These are phyloP conservation scores for Fomitopsis betulina DNA, from an alignment of 1,284 basidiomycete genomes.

Conservation along the genomic window DNA sequence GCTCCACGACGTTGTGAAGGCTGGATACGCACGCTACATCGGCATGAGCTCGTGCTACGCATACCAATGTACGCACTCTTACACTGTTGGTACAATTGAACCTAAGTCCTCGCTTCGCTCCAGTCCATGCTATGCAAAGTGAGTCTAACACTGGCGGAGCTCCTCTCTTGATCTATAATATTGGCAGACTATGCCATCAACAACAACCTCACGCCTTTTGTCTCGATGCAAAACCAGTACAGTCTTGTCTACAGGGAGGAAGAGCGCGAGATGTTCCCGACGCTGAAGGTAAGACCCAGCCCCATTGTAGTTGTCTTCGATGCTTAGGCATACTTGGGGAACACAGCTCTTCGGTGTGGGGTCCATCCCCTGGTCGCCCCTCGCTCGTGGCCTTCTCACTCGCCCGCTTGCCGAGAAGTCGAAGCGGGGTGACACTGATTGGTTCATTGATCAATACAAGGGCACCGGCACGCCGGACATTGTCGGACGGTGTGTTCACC, in stretches of 20 bases:
- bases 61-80: constrained; percentile 23
- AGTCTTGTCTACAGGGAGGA: constrained; percentile 43
- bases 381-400: constrained; percentile 33
- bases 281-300: constrained; percentile 20
- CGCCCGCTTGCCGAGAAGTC: constrained; percentile 27
- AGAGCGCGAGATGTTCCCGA: constrained; percentile 47
- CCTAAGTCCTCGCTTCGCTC: not conserved
- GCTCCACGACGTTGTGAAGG: constrained; percentile 62
- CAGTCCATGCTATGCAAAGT: constrained; percentile 49
- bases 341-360: constrained; percentile 32
- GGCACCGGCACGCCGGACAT: constrained; percentile 10
- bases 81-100: constrained; percentile 1
- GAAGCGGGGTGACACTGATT: constrained; percentile 22
- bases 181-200: constrained; percentile 27
- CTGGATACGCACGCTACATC: constrained; percentile 62
- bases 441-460: constrained; percentile 15
- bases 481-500: constrained; percentile 9
- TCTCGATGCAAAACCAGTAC: constrained; percentile 51
- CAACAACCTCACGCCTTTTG: constrained; percentile 43
- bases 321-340: no score
- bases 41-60: constrained; percentile 49
- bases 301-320: not conserved
- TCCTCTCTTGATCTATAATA: not conserved
- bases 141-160: not conserved
- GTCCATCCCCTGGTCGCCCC: constrained; percentile 39